Conservation (phyloP, 495 filamentous ascomycete species). For the Collariella sp. region DNA sequence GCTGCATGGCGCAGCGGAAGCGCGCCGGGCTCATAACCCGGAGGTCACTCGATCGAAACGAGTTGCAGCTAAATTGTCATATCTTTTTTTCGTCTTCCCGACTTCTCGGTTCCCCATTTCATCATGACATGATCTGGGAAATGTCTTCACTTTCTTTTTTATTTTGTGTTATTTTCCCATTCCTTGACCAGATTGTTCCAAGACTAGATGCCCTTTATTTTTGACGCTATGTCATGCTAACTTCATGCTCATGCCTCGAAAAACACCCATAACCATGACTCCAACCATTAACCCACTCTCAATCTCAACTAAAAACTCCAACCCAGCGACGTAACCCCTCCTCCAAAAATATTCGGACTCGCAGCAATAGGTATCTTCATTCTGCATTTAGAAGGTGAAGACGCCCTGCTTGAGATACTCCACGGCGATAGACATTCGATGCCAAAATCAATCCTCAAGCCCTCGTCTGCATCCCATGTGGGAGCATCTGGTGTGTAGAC, state of each 20-base stretch:
- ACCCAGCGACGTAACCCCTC: slow-evolving; percentile 2
- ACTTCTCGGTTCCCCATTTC: not conserved
- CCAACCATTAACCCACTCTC: no score
- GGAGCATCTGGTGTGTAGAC: not conserved
- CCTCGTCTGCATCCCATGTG: not conserved
- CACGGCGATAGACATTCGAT: not conserved
- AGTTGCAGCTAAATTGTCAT: slow-evolving; percentile 30
- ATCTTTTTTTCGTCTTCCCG: slow-evolving; percentile 3
- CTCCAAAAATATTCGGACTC: slow-evolving; percentile 25
- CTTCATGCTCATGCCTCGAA: not conserved
- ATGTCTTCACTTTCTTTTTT: not conserved
- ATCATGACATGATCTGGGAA: not conserved
- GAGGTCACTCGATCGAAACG: slow-evolving; percentile 42
- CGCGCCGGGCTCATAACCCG: slow-evolving; percentile 43
- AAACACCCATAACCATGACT: not conserved
- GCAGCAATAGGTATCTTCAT: slow-evolving; percentile 21
- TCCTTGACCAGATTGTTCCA: no score
- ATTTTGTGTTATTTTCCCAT: no score
- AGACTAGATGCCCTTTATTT: no score
- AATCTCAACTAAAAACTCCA: not conserved
- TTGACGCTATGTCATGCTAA: no score
- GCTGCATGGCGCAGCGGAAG: slow-evolving; percentile 41
- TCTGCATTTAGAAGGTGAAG: not conserved
- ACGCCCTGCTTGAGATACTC: not conserved
- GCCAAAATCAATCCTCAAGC: not conserved